Evolutionary conservation across 805 yeast genomes (phyloP), one percentile per base, ranked within the genome.

Genomic region (Priceomyces carsonii): DNA sequence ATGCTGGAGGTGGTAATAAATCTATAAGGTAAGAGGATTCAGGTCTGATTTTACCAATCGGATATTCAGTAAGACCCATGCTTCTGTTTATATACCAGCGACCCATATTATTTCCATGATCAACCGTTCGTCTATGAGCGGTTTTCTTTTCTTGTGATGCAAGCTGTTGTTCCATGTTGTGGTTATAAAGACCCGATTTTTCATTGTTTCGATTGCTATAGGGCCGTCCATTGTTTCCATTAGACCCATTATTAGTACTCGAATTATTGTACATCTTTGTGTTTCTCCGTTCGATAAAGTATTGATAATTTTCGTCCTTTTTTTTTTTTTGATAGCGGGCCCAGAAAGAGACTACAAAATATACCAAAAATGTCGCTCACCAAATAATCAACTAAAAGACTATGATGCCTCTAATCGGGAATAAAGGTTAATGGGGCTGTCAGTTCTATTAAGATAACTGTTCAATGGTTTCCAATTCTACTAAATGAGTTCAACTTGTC

Each of bases 21-120:
- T 80, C 79, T 2, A 81, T 70, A 25, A 83, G 57, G 48, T 77
- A 83, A 8, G 84, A 74, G 28, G 82, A 75, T 32, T 81, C 88
- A 1, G 93, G 90, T 26, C 91, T 64, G 4, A 83, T 65, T 32
- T 57, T 57, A 3, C 85, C 84, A 13, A 75, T 47, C 8, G 69
- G 55, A 54, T 69, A 58, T 51, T 57, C 45, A 58, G 66, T 26
- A 61, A 72, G 32, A 54, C 73, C 62, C 48, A 77, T 57, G 55
- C 74, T 48, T 51, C 74, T 39, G 59, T 63, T 55, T 63, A 70
- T 47, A 45, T 66, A 51, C 74, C 85, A 80, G 40, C 85, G 62
- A 2, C 87, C 85, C 72, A 81, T 72, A 17, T 82, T 75, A 36
- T 83, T 79, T 8, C 89, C 90, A 59, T 82, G 85, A 55, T 86